A percentile compares a stretch with the other conserved stretches of the same genome.
These are phyloP conservation scores for Dacryopinax primogenitus DNA, from an alignment of 768 basidiomycete genomes.

Conservation along the genomic window DNA sequence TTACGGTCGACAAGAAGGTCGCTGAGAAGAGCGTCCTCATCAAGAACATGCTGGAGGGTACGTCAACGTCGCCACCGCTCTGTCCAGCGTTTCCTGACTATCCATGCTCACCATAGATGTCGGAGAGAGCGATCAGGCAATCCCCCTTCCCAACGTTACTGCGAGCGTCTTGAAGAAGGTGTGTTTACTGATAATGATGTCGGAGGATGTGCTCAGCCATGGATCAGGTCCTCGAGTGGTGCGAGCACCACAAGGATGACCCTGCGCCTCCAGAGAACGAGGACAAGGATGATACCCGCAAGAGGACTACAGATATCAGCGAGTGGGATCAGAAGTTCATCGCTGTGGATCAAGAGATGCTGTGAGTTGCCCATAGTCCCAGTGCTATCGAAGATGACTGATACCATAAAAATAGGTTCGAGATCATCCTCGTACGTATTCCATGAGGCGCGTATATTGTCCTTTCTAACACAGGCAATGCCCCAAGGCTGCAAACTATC, in stretches of 20 bases:
- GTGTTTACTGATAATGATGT: constrained; percentile 14
- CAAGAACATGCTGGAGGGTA: constrained; percentile 99
- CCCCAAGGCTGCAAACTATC: constrained; percentile 77
- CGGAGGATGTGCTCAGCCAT: not conserved
- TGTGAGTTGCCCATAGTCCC: constrained; percentile 24
- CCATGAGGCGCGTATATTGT: not conserved
- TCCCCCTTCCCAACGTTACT: constrained; percentile 87
- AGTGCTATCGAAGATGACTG: not conserved
- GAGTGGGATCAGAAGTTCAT: constrained; percentile 99
- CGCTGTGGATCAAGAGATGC: constrained; percentile 98
- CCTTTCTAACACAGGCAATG: not conserved
- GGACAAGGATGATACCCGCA: constrained; percentile 87
- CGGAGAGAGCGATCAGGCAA: constrained; percentile 86
- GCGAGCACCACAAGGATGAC: constrained; percentile 96
- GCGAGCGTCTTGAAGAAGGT: constrained; percentile 90
- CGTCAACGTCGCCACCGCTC: not conserved
- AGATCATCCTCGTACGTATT: constrained; percentile 64
- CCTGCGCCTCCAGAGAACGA: constrained; percentile 79
- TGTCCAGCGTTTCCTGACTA: not conserved
- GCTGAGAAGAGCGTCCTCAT: constrained; percentile 92
- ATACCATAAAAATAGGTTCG: constrained; percentile 40
- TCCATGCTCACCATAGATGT: constrained; percentile 47
- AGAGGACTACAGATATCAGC: constrained; percentile 94
- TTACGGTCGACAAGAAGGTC: constrained; percentile 84
- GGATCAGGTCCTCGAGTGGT: constrained; percentile 86